These are phyloP conservation scores for Tylopilus felleus DNA, from an alignment of 768 basidiomycete genomes.

Conservation along the genomic window DNA sequence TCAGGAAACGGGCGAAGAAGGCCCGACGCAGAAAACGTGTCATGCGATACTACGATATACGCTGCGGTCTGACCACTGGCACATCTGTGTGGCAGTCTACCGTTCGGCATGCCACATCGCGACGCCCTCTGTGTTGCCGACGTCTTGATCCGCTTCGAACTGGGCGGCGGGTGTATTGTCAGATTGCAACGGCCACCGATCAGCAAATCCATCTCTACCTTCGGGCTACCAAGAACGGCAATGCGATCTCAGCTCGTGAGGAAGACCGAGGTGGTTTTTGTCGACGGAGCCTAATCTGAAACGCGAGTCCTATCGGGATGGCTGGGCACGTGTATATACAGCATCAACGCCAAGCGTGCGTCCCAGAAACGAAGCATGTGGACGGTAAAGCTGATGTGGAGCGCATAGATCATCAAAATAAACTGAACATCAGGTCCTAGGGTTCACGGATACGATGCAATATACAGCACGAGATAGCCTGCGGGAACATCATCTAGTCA, in stretches of 20 bases:
- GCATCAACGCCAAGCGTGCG: slow-evolving; percentile 5
- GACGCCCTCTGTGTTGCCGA: slow-evolving; percentile 42
- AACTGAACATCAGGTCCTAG: slow-evolving; percentile 8
- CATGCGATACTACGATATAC: slow-evolving; percentile 42
- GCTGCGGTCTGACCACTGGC: slow-evolving; percentile 2
- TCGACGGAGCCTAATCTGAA: background rate
- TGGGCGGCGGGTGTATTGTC: background rate
- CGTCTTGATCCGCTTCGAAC: slow-evolving; percentile 47
- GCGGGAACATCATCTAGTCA: slow-evolving; percentile 7
- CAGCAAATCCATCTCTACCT: slow-evolving; percentile 38
- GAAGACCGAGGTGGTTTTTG: background rate
- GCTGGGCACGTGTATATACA: slow-evolving; percentile 11
- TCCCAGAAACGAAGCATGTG: background rate
- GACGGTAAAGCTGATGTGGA: background rate
- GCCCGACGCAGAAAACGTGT: slow-evolving; percentile 12
- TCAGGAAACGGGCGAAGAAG: background rate
- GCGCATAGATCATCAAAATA: background rate
- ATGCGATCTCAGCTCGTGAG: slow-evolving; percentile 49
- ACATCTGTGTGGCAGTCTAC: slow-evolving; percentile 28
- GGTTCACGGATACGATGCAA: slow-evolving; percentile 9
- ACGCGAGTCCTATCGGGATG: slow-evolving; percentile 1
- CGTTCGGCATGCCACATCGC: slow-evolving; percentile 58
- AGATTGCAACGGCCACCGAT: background rate
- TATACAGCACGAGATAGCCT: slow-evolving; percentile 7
- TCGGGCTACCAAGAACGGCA: slow-evolving; percentile 53